Evolutionary conservation across 768 basidiomycete genomes (phyloP), one percentile per base, ranked within the genome.

Genomic region (Kwoniella newhampshirensis): DNA sequence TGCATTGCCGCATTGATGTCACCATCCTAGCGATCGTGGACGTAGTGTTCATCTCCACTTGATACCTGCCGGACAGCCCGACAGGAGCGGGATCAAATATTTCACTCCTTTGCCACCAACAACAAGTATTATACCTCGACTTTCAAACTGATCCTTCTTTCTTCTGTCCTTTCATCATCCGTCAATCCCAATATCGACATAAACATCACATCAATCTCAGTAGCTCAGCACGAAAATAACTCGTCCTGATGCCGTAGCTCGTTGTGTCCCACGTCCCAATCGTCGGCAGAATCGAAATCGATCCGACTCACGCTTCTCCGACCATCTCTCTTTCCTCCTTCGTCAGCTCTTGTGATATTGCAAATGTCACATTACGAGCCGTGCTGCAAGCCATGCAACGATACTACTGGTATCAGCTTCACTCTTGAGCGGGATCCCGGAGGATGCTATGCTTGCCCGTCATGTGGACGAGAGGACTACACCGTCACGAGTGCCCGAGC

Each of bases 401-500:
- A 27, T 13, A 20, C 9, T 3, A 25, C n/a, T 12, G 26, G 17
- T 11, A 23, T 41, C 40, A 25, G 32, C 4, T 23, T 43, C 17
- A 13, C 26, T 11, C 49, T 37, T 20, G 32, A 48, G 13, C 21
- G 20, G 23, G 54, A 56, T 39, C 39, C 41, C 15, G 42, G 20
- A 6, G 56, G 56, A 15, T 35, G 26, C 15, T 59, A 36, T 41
- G 57, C 61, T 7, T 67, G 66, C 48, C 55, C 59, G 2, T 17
- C 7, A 18, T 67, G 66, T 37, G 66, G 66, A 3, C 13, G 18
- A 23, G 39, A 63, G 35, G 62, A 67, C 37, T 18, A 41, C 27
- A 46, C 9, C 9, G 27, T 27, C 3, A 60, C 59, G 35, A 35
- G 28, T 45, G 23, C 26, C 7, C 8, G 11, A 23, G 44, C 53